A percentile compares a stretch with the other conserved stretches of the same genome.
Conservation (phyloP, 306 rosid species). For the Purshia tridentata region DNA sequence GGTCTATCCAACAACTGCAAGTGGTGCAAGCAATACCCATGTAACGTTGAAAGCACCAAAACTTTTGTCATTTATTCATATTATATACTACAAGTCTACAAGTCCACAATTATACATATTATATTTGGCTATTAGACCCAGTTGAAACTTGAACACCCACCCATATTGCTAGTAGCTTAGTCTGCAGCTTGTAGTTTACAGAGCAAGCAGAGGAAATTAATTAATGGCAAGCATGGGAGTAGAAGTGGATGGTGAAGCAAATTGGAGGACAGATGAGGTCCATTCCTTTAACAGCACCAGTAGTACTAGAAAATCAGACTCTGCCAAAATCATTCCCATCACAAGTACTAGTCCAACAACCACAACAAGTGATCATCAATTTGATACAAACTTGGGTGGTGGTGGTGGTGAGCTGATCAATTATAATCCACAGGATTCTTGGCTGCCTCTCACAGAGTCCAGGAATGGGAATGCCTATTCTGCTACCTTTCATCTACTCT, state of each 20-base stretch:
- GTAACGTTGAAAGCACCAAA: no score
- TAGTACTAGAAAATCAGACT: not conserved
- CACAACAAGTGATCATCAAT: not conserved
- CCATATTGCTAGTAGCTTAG: not conserved
- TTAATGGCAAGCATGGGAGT: not conserved
- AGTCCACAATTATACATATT: no score
- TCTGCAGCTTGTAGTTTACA: no score
- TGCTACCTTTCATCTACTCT: constrained; percentile 60
- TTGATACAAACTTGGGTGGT: constrained; percentile 5
- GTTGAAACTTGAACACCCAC: not conserved
- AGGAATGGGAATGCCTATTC: constrained; percentile 56
- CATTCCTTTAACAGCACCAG: not conserved
- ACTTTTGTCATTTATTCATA: no score
- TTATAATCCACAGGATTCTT: constrained; percentile 56
- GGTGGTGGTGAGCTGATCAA: constrained; percentile 22
- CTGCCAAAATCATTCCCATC: not conserved
- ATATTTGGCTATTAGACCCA: no score
- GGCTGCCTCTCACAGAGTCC: constrained; percentile 72
- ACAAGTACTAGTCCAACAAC: not conserved
- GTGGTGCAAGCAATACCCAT: no score
- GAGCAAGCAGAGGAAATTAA: not conserved
- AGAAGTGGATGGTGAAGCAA: not conserved
- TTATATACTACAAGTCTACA: no score
- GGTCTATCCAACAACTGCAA: no score
- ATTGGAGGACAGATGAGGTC: not conserved